Evolutionary conservation across 1,284 basidiomycete species (phyloP).

Genomic region (Gymnopus androsaceus): DNA sequence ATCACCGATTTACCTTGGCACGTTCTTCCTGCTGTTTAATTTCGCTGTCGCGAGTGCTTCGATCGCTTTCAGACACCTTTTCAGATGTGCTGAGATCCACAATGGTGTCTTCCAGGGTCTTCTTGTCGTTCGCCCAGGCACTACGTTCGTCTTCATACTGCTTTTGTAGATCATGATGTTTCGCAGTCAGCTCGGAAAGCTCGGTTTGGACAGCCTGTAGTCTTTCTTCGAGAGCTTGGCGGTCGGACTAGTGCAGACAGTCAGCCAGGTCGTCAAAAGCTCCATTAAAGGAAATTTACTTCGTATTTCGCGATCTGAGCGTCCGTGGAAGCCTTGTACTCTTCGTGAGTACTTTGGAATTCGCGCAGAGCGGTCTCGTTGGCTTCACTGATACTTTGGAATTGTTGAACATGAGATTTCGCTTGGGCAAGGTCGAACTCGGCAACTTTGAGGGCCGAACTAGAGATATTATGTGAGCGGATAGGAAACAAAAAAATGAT

Average conservation of each 20-base stretch:
- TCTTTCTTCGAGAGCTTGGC: slow-evolving; percentile 64
- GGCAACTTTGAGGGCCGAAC: slow-evolving; percentile 71
- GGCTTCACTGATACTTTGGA: slow-evolving; percentile 80
- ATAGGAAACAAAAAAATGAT: neutral
- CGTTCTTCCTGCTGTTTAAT: slow-evolving; percentile 67
- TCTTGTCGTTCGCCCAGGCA: slow-evolving; percentile 78
- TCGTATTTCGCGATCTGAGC: slow-evolving; percentile 64
- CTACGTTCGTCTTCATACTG: slow-evolving; percentile 65
- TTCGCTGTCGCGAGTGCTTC: slow-evolving; percentile 63
- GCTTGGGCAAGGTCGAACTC: slow-evolving; percentile 76
- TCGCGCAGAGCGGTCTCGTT: slow-evolving; percentile 76
- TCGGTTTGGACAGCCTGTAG: slow-evolving; percentile 60
- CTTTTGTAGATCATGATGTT: slow-evolving; percentile 61
- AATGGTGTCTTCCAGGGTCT: slow-evolving; percentile 75
- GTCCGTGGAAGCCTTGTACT: slow-evolving; percentile 74
- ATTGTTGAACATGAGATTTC: slow-evolving; percentile 76
- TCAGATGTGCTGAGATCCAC: slow-evolving; percentile 74
- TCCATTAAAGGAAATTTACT: slow-evolving; percentile 42
- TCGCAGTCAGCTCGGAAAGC: slow-evolving; percentile 49
- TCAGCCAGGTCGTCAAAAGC: neutral
- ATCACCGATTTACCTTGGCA: slow-evolving; percentile 53
- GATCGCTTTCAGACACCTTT: slow-evolving; percentile 63
- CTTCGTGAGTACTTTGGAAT: slow-evolving; percentile 74
- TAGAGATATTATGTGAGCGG: slow-evolving; percentile 29
- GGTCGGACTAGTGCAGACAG: slow-evolving; percentile 57